phyloP scores from a whole-genome alignment of 768 basidiomycete species.

The Rhodotorula sphaerocarpa region DNA sequence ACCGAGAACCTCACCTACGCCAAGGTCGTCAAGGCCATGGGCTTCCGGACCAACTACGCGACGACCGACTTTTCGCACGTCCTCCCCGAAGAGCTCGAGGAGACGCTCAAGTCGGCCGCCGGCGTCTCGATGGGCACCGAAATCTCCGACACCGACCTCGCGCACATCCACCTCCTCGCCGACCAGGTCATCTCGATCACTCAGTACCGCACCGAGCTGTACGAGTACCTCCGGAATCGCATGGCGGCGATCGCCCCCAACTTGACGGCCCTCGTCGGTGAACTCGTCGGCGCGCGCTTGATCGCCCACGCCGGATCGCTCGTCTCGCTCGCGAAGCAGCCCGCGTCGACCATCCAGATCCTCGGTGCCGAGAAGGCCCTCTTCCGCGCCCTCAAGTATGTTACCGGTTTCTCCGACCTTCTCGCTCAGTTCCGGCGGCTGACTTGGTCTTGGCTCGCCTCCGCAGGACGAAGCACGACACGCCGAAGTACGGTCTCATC shows the following conservation, averaged over 20 bases:
- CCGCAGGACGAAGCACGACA: slow-evolving; percentile 48
- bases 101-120: slow-evolving; percentile 84
- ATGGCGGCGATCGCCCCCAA: slow-evolving; percentile 99
- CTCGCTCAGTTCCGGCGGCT: too few species aligned
- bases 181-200: slow-evolving; percentile 98
- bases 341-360: slow-evolving; percentile 50
- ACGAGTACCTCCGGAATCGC: slow-evolving; percentile 92
- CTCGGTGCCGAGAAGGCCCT: slow-evolving; percentile 50
- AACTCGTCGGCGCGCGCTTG: slow-evolving; percentile 65
- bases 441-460: not conserved
- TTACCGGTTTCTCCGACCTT: not conserved
- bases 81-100: slow-evolving; percentile 95
- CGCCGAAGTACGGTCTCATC: slow-evolving; percentile 89
- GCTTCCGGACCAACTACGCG: slow-evolving; percentile 88
- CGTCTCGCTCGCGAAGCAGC: slow-evolving; percentile 49
- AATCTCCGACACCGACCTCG: slow-evolving; percentile 90
- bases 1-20: slow-evolving; percentile 95
- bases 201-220: slow-evolving; percentile 84
- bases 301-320: slow-evolving; percentile 54
- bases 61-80: slow-evolving; percentile 77
- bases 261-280: slow-evolving; percentile 74
- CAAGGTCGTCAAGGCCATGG: slow-evolving; percentile 85
- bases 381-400: slow-evolving; percentile 47
- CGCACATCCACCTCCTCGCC: slow-evolving; percentile 92
- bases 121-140: slow-evolving; percentile 99